Percentiles rank a stretch among this genome's conserved stretches.
Conservation (phyloP, 768 basidiomycete species). For the Ramaria rubella region DNA sequence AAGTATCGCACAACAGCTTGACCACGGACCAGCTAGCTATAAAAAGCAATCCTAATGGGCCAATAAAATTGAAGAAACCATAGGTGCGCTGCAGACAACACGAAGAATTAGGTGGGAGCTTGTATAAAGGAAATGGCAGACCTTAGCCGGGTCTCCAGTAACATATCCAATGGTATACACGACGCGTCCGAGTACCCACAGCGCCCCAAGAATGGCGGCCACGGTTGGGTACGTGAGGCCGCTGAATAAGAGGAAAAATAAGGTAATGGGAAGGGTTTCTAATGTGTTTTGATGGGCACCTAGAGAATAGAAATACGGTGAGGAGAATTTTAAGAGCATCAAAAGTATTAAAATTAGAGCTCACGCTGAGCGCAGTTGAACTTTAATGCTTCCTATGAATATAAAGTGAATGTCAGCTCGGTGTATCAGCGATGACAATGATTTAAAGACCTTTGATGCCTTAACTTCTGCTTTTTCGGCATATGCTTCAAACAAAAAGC, state of each 20-base stretch:
- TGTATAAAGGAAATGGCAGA: too few relatives aligned
- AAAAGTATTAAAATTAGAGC: conserved; percentile 12
- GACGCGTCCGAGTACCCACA: conserved; percentile 36
- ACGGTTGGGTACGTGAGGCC: conserved; percentile 34
- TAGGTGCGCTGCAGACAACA: too few relatives aligned
- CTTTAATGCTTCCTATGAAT: conserved; percentile 34
- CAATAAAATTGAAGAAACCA: too few relatives aligned
- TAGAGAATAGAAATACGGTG: conserved; percentile 18
- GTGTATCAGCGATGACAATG: background rate
- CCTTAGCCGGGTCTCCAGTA: conserved; percentile 37
- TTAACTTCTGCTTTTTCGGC: conserved; percentile 61
- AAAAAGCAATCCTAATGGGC: too few relatives aligned
- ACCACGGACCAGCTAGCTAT: too few relatives aligned
- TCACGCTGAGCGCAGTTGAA: conserved; percentile 73
- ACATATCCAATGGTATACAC: conserved; percentile 43
- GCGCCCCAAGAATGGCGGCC: conserved; percentile 36
- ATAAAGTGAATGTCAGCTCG: background rate
- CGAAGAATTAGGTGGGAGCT: too few relatives aligned
- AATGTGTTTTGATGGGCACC: conserved; percentile 67
- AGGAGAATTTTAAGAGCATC: background rate
- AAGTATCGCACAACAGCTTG: too few relatives aligned
- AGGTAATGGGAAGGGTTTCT: conserved; percentile 36
- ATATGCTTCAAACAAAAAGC: conserved; percentile 41
- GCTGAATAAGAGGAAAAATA: conserved; percentile 32
- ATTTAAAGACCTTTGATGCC: conserved; percentile 23